phyloP scores from a whole-genome alignment of 2,329 filamentous ascomycete genomes.

The Fusarium dlaminii region DNA sequence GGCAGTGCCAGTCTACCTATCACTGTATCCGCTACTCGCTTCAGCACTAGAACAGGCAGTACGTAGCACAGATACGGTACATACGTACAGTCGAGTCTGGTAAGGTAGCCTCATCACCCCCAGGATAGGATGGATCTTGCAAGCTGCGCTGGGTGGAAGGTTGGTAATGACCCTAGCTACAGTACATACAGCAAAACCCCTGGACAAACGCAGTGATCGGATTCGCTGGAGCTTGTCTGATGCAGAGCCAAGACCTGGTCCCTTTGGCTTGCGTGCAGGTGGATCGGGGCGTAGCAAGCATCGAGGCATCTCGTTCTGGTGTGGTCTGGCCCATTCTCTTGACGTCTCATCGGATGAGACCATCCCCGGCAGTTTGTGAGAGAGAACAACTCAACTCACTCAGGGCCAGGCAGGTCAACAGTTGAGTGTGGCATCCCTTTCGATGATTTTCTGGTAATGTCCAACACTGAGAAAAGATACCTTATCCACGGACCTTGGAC shows the following conservation, averaged over 20 bases:
- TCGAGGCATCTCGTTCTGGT: slow-evolving; percentile 18
- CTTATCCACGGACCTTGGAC: slow-evolving; percentile 10
- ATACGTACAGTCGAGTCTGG: slow-evolving; percentile 20
- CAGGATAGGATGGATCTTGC: slow-evolving; percentile 12
- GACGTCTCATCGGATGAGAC: slow-evolving; percentile 30
- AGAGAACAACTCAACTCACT: slow-evolving; percentile 8
- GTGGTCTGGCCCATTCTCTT: slow-evolving; percentile 18
- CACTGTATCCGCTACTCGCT: slow-evolving; percentile 8
- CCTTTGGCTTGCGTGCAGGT: slow-evolving; percentile 39
- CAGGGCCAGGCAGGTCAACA: neutral
- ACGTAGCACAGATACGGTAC: slow-evolving; percentile 1
- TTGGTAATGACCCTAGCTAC: slow-evolving; percentile 32
- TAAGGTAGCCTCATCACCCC: slow-evolving; percentile 30
- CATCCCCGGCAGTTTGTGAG: slow-evolving; percentile 17
- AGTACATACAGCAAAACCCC: slow-evolving; percentile 23
- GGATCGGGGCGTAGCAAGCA: slow-evolving; percentile 39
- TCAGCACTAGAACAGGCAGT: slow-evolving; percentile 14
- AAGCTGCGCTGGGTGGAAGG: slow-evolving; percentile 19
- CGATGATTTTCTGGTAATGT: slow-evolving; percentile 11
- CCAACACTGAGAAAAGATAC: slow-evolving; percentile 6
- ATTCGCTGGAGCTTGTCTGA: slow-evolving; percentile 24
- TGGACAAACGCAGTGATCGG: slow-evolving; percentile 22
- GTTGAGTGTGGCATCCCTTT: slow-evolving; percentile 17
- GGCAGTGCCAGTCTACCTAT: slow-evolving; percentile 1
- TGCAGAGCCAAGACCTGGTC: slow-evolving; percentile 34